Base-by-base conservation (phyloP, 306 rosid species). In the Dalbergia cultrata region DNA sequence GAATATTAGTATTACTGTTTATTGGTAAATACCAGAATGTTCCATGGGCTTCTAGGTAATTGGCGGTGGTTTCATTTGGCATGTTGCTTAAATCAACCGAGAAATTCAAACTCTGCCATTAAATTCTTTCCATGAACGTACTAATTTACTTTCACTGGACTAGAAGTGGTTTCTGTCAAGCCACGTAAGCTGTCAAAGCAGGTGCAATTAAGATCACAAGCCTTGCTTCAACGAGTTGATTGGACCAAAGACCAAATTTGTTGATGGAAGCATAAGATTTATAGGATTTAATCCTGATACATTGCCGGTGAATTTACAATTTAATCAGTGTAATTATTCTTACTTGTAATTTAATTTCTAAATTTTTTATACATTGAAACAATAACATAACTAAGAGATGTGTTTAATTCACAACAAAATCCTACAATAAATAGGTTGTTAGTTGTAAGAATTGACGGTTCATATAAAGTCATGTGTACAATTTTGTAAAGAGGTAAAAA, bases 21-120 rank as follows among this genome's bases (percentile, higher is more conserved):
- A 11, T 34, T 26, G 65, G 65, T 26, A 37, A 41, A 13, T 14
- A 21, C 73, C 74, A 45, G 81, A 63, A 74, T 19, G 8, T 81
- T 85, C 76, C 68, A 12, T 11, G 19, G 44, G 35, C 58, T 9
- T 76, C 74, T 47, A 26, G 31, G 13, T 18, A 1, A 37, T 35
- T 58, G 66, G 44, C 31, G 74, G 34, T 13, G 53, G 53, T 47
- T 47, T 47, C 12, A 0, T 10, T 66, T 17, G 22, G 43, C 8
- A 16, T 70, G 53, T 31, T 50, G 3, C 72, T 44, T 13, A 73
- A 10, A 22, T 50, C 65, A 74, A 65, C 10, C 11, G 34, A 3
- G 33, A 18, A 65, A 57, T 12, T 26, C 4, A 33, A 56, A 21
- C 8, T 64, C 11, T n/a, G n/a, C n/a, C n/a, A n/a, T n/a, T n/a